phyloP scores from a whole-genome alignment of 768 basidiomycete species.

The Mycena galopus region DNA sequence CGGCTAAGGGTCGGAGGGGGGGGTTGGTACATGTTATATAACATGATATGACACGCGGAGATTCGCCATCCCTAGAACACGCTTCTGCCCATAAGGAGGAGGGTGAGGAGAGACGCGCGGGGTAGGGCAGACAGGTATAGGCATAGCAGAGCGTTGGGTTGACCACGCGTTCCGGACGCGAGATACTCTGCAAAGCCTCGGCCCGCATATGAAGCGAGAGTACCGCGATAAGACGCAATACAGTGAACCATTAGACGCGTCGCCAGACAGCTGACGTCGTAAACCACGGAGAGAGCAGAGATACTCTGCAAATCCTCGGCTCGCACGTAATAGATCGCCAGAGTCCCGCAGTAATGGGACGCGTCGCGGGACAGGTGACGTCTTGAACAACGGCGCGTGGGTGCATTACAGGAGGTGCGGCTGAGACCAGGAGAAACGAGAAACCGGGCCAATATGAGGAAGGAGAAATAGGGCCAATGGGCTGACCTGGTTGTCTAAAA shows the following conservation, averaged over 20 bases:
- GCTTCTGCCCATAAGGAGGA: background rate
- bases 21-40: background rate
- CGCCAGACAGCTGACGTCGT: too few species aligned
- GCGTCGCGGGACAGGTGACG: constrained; percentile 31
- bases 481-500: constrained; percentile 97
- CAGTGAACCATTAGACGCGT: too few species aligned
- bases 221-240: too few species aligned
- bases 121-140: constrained; percentile 5
- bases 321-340: constrained; percentile 18
- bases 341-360: constrained; percentile 35
- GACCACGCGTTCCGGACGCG: too few species aligned
- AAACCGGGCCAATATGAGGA: constrained; percentile 3
- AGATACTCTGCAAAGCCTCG: constrained; percentile 6
- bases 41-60: too few species aligned
- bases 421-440: too few species aligned
- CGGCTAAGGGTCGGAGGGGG: constrained; percentile 32
- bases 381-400: constrained; percentile 15
- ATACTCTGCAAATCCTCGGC: constrained; percentile 5
- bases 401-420: background rate
- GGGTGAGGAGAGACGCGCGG: constrained; percentile 18
- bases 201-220: constrained; percentile 22
- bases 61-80: background rate
- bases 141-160: too few species aligned
- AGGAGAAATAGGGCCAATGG: constrained; percentile 7
- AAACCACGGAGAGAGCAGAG: too few species aligned